A percentile compares a stretch with the other conserved stretches of the same genome.
Conservation (phyloP, 225 moss, liverwort and hornwort species). For the Neckera pumila region DNA sequence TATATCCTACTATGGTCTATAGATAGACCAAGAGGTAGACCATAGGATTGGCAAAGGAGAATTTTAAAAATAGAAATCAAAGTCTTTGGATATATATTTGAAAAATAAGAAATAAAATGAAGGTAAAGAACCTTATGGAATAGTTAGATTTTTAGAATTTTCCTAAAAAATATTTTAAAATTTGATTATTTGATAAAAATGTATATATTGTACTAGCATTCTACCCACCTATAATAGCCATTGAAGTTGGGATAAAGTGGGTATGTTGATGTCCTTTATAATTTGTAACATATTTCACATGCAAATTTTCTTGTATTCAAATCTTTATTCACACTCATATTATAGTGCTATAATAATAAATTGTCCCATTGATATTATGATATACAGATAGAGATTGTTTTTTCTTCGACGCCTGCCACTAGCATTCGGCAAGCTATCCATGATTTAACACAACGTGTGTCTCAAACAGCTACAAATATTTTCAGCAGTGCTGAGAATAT, state of each 20-base stretch:
- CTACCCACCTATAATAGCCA: neutral
- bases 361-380: neutral
- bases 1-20: neutral
- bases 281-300: neutral
- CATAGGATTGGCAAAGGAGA: neutral
- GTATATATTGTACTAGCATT: neutral
- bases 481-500: constrained; percentile 76
- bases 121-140: neutral
- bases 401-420: neutral
- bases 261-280: neutral
- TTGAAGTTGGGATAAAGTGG: neutral
- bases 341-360: neutral
- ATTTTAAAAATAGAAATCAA: neutral
- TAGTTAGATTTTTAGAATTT: neutral
- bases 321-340: neutral
- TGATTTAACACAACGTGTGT: constrained; percentile 49
- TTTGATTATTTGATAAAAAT: neutral
- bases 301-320: neutral
- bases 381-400: constrained; percentile 45
- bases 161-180: neutral
- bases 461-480: constrained; percentile 57
- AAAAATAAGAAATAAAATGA: too few relatives aligned
- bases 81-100: neutral
- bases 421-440: neutral
- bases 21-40: neutral